Evolutionary conservation across 768 basidiomycete species (phyloP).

Genomic region (Tephrocybe sp.): DNA sequence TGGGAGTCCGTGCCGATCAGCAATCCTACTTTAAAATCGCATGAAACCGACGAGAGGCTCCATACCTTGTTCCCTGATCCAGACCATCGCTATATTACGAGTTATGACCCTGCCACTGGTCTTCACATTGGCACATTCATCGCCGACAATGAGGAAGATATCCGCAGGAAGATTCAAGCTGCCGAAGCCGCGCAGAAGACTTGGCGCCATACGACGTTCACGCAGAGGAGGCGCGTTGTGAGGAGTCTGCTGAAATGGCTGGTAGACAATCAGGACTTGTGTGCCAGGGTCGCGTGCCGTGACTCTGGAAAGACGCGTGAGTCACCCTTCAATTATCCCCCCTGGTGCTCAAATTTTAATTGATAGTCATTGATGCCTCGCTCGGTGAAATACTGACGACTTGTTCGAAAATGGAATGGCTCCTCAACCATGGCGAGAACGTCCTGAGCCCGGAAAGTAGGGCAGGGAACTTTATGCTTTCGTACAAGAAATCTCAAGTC

Average conservation of each 20-base stretch:
- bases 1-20: slow-evolving; percentile 57
- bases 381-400: slow-evolving; percentile 96
- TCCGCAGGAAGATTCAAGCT: slow-evolving; percentile 64
- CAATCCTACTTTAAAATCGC: slow-evolving; percentile 65
- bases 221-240: slow-evolving; percentile 79
- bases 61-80: slow-evolving; percentile 48
- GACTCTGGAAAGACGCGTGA: slow-evolving; percentile 95
- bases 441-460: slow-evolving; percentile 74
- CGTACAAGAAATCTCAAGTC: slow-evolving; percentile 77
- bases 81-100: slow-evolving; percentile 72
- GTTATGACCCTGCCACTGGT: slow-evolving; percentile 89
- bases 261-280: slow-evolving; percentile 84
- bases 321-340: slow-evolving; percentile 25
- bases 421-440: slow-evolving; percentile 82
- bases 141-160: slow-evolving; percentile 73
- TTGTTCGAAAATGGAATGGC: slow-evolving; percentile 91
- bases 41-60: slow-evolving; percentile 52
- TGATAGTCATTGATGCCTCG: slow-evolving; percentile 85
- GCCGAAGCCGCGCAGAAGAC: slow-evolving; percentile 66
- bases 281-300: slow-evolving; percentile 85
- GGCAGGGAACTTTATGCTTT: slow-evolving; percentile 62
- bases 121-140: slow-evolving; percentile 77
- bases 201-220: slow-evolving; percentile 80
- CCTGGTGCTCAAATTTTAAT: background rate
- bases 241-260: slow-evolving; percentile 91